Evolutionary conservation across 371 early-diverging fungal genomes (phyloP).

Genomic region (Sporodiniella umbellata): DNA sequence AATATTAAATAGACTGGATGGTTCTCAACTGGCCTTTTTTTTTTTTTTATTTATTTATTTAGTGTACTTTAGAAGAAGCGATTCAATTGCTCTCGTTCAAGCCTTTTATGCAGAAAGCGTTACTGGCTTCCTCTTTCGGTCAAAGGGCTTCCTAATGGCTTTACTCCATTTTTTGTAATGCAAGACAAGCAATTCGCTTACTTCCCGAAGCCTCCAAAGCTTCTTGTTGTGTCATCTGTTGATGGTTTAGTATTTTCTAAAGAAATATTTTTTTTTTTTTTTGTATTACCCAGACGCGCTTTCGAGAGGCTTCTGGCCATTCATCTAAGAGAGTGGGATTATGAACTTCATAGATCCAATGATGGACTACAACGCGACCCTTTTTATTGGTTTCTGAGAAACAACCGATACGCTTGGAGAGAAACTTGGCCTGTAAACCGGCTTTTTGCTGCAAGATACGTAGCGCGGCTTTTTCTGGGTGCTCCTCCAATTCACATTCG

Average conservation of each 20-base stretch:
- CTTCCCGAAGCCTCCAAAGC: conserved; percentile 32
- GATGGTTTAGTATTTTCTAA: not conserved
- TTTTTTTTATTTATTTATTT: not conserved
- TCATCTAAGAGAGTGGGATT: conserved; percentile 18
- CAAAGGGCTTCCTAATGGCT: not conserved
- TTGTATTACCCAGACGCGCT: conserved; percentile 36
- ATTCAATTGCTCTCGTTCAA: conserved; percentile 38
- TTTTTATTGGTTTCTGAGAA: conserved; percentile 42
- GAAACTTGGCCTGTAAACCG: conserved; percentile 16
- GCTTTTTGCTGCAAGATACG: conserved; percentile 37
- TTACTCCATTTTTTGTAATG: conserved; percentile 17
- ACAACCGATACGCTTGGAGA: conserved; percentile 28
- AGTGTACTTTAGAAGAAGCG: conserved; percentile 61
- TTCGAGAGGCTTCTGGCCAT: conserved; percentile 24
- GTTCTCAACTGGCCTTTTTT: not conserved
- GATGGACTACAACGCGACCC: conserved; percentile 37
- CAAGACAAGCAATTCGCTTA: conserved; percentile 37
- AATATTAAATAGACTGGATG: not conserved
- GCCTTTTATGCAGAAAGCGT: conserved; percentile 53
- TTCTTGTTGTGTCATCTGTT: conserved; percentile 30
- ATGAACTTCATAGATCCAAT: conserved; percentile 46
- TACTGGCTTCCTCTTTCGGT: conserved; percentile 41
- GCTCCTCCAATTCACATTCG: conserved; percentile 27
- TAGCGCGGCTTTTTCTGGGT: conserved; percentile 33
- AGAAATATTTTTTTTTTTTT: not conserved